Evolutionary conservation across 1,139 yeast species (phyloP), one percentile per base, ranked within the genome.

Genomic region (Blastobotrys serpentis): DNA sequence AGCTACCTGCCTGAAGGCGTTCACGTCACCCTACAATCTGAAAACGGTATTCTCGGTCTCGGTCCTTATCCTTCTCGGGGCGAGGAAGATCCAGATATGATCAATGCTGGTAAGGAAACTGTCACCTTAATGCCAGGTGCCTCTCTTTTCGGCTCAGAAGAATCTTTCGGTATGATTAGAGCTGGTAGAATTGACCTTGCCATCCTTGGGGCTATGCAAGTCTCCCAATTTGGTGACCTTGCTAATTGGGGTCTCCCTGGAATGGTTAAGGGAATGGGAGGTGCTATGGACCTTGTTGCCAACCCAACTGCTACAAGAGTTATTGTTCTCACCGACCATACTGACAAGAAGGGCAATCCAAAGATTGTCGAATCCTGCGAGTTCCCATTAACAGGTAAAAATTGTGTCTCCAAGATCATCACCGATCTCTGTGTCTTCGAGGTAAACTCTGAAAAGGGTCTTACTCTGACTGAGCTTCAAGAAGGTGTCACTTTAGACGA

Each of bases 191-290:
- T 73, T 48, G 64, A 69, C 49, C 56, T 73, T 54, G 68, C 76
- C 3, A 65, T 73, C 49, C 64, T 74, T 22, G 77, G 77, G 7
- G 77, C 74, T 2, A 64, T 73, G 62, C 76, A 73, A 53, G 77
- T 74, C 2, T 68, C 75, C 2, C 60, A 65, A 42, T 60, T 55
- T 37, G 77, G 77, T 21, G 77, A 73, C 52, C 62, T 74, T 44
- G 77, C 77, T 37, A 73, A 74, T 58, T 74, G 77, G 76, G 73
- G 72, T 44, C 61, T 73, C 18, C 77, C 77, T 4, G 76, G 77
- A 3, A 63, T 68, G 51, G 71, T 73, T 40, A 73, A 71, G 59
- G 77, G 77, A 16, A 73, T 73, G 77, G 77, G 77, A 7, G 77
- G 77, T 16, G 77, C 77, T 7, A 74, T 74, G 77, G 77, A 74